Conservation (phyloP, 2,329 filamentous ascomycete species). For the Endocalyx cinctus region DNA sequence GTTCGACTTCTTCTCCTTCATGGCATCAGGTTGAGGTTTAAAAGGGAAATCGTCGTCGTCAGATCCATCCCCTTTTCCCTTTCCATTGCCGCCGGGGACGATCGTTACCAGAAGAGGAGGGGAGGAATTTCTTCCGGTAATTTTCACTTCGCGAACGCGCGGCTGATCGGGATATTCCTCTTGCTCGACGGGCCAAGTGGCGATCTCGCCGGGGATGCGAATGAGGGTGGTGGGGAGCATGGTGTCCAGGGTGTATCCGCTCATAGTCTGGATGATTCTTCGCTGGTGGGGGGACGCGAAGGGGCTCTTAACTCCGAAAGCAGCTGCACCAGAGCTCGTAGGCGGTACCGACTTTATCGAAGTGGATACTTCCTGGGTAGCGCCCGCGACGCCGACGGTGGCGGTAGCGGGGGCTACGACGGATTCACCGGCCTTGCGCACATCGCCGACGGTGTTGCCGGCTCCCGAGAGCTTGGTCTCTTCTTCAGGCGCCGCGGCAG, state of each 20-base stretch:
- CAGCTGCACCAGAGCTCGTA: conserved; percentile 4
- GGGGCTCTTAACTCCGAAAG: not conserved
- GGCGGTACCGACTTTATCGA: conserved; percentile 8
- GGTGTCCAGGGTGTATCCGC: not conserved
- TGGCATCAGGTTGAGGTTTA: no score
- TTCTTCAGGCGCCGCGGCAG: not conserved
- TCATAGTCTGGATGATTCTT: not conserved
- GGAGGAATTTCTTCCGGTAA: no score
- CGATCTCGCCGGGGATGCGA: conserved; percentile 1
- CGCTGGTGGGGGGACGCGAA: conserved; percentile 2
- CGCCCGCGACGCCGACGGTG: conserved; percentile 1
- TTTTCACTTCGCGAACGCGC: no score
- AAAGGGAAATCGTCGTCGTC: no score
- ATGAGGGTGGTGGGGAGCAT: conserved; percentile 8
- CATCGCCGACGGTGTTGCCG: conserved; percentile 1
- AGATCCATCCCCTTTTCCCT: not conserved
- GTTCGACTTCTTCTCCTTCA: not conserved
- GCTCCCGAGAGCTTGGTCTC: conserved; percentile 1
- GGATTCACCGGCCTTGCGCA: conserved; percentile 4
- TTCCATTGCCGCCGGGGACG: not conserved
- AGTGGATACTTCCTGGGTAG: conserved; percentile 9
- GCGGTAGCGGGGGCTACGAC: conserved; percentile 5
- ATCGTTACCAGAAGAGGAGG: not conserved
- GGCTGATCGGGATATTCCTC: not conserved
- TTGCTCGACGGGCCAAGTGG: conserved; percentile 1